These are phyloP conservation scores for Lactifluus piperatus DNA, from an alignment of 768 basidiomycete species.

Conservation along the genomic window DNA sequence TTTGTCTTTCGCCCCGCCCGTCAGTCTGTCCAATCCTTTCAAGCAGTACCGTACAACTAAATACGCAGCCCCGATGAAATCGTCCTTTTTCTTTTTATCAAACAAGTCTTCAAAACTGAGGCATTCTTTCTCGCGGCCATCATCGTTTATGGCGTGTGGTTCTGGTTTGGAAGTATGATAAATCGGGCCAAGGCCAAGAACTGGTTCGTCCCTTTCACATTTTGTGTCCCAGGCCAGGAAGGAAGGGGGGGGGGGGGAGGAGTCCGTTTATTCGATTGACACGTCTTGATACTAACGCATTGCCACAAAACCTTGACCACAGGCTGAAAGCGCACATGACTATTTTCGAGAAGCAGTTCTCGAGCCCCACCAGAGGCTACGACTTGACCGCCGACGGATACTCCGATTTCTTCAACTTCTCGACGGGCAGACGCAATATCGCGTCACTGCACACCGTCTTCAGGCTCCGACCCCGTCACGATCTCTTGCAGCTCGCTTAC, in stretches of 20 bases:
- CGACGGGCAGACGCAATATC: conserved; percentile 75
- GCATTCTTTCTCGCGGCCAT: conserved; percentile 44
- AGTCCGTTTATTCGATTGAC: background rate
- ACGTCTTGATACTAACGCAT: background rate
- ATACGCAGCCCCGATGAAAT: background rate
- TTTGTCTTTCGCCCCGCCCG: conserved; percentile 77
- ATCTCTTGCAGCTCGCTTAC: conserved; percentile 57
- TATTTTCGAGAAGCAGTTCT: conserved; percentile 66
- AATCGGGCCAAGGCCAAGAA: conserved; percentile 55
- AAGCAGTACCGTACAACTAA: background rate
- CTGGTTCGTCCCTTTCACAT: conserved; percentile 42
- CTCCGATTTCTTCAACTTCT: conserved; percentile 77
- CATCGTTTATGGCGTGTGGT: conserved; percentile 46
- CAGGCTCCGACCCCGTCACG: conserved; percentile 75
- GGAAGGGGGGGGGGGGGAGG: no score
- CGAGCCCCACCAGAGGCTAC: conserved; percentile 47
- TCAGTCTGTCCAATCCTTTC: conserved; percentile 29
- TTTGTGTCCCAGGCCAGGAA: background rate
- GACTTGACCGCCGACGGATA: conserved; percentile 60
- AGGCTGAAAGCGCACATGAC: conserved; percentile 56
- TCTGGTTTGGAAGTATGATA: conserved; percentile 47
- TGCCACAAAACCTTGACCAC: background rate
- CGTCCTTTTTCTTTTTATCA: background rate
- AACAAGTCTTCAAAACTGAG: conserved; percentile 61
- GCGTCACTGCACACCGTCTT: conserved; percentile 74